phyloP scores from a whole-genome alignment of 306 rosid genomes.

The Begonia masoniana region DNA sequence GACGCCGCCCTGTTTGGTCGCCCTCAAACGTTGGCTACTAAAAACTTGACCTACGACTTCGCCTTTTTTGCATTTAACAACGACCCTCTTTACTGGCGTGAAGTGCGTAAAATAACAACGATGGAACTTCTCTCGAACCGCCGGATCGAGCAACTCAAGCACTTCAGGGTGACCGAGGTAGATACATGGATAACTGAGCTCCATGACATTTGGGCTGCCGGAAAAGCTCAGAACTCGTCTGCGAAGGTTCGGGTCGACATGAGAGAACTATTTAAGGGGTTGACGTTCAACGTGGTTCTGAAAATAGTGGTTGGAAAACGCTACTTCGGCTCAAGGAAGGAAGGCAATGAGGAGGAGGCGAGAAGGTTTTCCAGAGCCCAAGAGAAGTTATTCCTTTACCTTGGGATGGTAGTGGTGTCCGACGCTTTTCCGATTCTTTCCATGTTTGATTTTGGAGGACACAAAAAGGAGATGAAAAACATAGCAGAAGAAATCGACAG shows the following conservation, averaged over 20 bases:
- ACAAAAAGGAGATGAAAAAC: constrained; percentile 4
- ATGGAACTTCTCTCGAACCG: constrained; percentile 29
- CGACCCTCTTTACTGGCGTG: constrained; percentile 25
- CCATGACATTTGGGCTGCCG: constrained; percentile 13
- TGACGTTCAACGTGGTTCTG: neutral
- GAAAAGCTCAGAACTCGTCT: constrained; percentile 9
- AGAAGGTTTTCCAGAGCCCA: neutral
- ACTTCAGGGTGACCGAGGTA: constrained; percentile 16
- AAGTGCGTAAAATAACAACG: constrained; percentile 23
- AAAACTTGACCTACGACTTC: constrained; percentile 21
- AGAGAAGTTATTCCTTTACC: too few species aligned
- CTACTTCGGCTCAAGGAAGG: neutral
- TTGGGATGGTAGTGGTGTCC: neutral
- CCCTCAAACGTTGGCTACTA: constrained; percentile 3
- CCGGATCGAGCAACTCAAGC: constrained; percentile 20
- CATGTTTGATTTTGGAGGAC: neutral
- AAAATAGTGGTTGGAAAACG: neutral
- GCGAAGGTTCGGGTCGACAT: constrained; percentile 17
- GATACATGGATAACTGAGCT: constrained; percentile 16
- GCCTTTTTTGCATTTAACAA: constrained; percentile 27
- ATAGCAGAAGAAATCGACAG: neutral
- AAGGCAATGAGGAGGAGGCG: neutral
- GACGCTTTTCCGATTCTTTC: neutral
- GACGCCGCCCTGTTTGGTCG: constrained; percentile 21
- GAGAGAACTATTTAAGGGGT: neutral